Evolutionary conservation across 495 filamentous ascomycete species (phyloP).

Genomic region (Hypoxylon lienhwacheense): DNA sequence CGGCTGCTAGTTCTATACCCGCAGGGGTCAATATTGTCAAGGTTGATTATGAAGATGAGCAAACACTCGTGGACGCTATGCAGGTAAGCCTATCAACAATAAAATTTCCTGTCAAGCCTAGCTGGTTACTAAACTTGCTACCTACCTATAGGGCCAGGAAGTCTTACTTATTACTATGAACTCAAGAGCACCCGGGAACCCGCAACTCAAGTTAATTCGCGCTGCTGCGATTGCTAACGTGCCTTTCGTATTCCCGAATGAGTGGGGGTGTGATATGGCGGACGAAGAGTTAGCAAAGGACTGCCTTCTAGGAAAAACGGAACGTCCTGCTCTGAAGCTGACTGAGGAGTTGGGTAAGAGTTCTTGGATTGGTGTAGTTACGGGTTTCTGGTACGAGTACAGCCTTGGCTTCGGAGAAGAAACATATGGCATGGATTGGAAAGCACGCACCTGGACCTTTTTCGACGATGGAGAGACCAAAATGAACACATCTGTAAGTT

Average conservation of each 20-base stretch:
- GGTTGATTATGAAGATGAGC: slow-evolving; percentile 50
- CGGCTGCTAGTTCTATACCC: slow-evolving; percentile 37
- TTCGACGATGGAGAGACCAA: slow-evolving; percentile 40
- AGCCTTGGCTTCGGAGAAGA: slow-evolving; percentile 33
- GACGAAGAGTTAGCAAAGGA: slow-evolving; percentile 27
- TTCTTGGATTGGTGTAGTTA: slow-evolving; percentile 53
- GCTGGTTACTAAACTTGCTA: no score
- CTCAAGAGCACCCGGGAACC: slow-evolving; percentile 23
- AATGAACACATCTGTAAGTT: slow-evolving; percentile 40
- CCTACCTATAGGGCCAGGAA: slow-evolving; percentile 54
- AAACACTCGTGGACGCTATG: slow-evolving; percentile 45
- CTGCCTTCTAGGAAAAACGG: slow-evolving; percentile 1
- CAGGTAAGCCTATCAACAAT: no score
- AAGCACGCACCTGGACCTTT: slow-evolving; percentile 37
- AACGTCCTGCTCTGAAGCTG: slow-evolving; percentile 3
- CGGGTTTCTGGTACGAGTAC: slow-evolving; percentile 50
- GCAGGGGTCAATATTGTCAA: slow-evolving; percentile 44
- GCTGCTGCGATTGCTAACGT: slow-evolving; percentile 64
- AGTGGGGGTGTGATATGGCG: slow-evolving; percentile 49
- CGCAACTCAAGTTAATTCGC: slow-evolving; percentile 48
- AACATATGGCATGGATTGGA: slow-evolving; percentile 39
- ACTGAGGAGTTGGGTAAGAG: slow-evolving; percentile 51
- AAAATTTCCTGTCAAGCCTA: no score
- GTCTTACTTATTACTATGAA: slow-evolving; percentile 61
- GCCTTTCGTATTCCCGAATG: slow-evolving; percentile 62